Base-by-base conservation (phyloP, 148 eudicot species). In the Rhododendron simsii region DNA sequence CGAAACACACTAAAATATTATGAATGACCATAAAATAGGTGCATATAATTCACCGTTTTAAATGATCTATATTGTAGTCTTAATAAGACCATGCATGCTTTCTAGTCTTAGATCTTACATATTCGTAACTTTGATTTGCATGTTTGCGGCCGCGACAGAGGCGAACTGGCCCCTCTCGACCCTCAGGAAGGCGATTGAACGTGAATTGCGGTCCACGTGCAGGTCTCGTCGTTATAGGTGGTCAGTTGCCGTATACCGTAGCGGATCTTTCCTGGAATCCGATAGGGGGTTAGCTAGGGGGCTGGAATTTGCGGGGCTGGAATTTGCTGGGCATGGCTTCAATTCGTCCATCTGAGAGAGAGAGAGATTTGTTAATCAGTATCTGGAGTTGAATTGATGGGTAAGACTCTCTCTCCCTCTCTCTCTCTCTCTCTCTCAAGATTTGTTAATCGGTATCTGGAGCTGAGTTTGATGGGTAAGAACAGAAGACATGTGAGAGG, bases 201-300 rank as follows among this genome's bases (percentile, higher is more conserved):
- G 84, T 87, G 81, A 21, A 95, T 96, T 0, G 94, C 86, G 1
- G 87, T 65, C 99, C 99, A 96, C 0, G 96, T 95, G 88, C 90
- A 91, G 14, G 90, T 87, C 81, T 84, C 86, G 81, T 53, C 26
- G 88, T 90, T 73, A 91, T 91, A 87, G 67, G 94, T 18, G 91
- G 61, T 81, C 87, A 88, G 57, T 95, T 93, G 41, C 93, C 94
- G 81, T 92, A 94, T 0, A 94, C 93, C 14, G 87, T 86, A 23
- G 99, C 94, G 0, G 95, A 92, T 59, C 98, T 85, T 3, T 95
- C 95, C 0, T 95, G 89, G 86, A 92, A 91, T 30, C 83, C 79
- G 1, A 96, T 5, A 2, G 98, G 95, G 3, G 98, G 41, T 39
- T 39, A 39, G 41, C 95, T 0, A 96, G 87, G 2, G 99, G 93